Percentiles rank a stretch among this genome's conserved stretches.
These are phyloP conservation scores for Colletotrichum liriopes DNA, from an alignment of 2,329 filamentous ascomycete species.

Conservation along the genomic window DNA sequence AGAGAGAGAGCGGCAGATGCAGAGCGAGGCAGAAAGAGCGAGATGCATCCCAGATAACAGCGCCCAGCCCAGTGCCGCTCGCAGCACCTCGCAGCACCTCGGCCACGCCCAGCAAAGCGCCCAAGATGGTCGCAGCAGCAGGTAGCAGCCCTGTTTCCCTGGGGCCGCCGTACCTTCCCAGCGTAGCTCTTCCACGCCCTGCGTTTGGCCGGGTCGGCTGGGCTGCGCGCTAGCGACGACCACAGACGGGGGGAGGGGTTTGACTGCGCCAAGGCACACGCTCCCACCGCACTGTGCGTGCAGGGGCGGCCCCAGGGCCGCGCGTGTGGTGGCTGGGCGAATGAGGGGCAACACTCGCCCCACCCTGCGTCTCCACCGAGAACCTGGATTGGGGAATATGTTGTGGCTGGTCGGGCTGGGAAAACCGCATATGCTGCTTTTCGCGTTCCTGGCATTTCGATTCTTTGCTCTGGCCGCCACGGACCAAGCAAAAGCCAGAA, in stretches of 20 bases:
- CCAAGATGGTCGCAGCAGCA: neutral
- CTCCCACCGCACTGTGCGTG: constrained; percentile 32
- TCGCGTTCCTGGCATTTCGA: neutral
- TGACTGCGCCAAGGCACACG: constrained; percentile 19
- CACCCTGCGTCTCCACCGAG: constrained; percentile 10
- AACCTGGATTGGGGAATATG: constrained; percentile 38
- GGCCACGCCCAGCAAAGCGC: neutral
- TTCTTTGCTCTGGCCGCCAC: constrained; percentile 3
- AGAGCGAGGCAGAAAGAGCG: neutral
- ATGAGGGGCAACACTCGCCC: constrained; percentile 19
- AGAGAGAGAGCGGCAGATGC: neutral
- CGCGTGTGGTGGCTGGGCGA: constrained; percentile 43
- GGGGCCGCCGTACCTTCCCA: constrained; percentile 9
- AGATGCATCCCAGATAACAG: neutral
- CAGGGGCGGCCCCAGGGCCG: constrained; percentile 39
- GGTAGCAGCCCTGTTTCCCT: constrained; percentile 20
- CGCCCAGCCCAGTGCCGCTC: neutral
- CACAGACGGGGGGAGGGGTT: constrained; percentile 3
- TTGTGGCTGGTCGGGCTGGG: constrained; percentile 40
- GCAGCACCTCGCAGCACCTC: neutral
- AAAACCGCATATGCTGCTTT: neutral
- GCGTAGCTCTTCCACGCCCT: constrained; percentile 6
- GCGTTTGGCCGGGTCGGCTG: constrained; percentile 6
- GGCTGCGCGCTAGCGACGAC: constrained; percentile 14
- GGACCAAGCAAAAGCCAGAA: constrained; percentile 32